Conservation (phyloP, 1,284 basidiomycete genomes). For the Rugosomyces carneus region DNA sequence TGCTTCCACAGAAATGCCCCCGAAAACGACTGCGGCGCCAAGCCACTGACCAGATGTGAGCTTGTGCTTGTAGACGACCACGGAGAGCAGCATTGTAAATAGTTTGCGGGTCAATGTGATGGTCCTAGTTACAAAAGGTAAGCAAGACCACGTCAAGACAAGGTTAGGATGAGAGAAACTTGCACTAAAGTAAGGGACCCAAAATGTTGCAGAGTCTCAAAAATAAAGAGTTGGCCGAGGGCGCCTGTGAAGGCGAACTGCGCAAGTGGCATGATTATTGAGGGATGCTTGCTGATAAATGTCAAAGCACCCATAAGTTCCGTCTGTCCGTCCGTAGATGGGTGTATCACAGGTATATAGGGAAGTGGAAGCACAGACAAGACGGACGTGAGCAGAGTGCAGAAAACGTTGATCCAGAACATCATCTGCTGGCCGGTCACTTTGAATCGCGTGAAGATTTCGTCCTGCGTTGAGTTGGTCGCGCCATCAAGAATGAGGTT, state of each 20-base stretch:
- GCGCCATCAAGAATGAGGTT: slow-evolving; percentile 92
- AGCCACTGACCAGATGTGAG: slow-evolving; percentile 86
- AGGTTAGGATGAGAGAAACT: slow-evolving; percentile 25
- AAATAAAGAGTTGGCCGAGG: slow-evolving; percentile 95
- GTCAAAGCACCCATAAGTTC: slow-evolving; percentile 67
- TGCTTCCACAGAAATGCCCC: slow-evolving; percentile 91
- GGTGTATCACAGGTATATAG: slow-evolving; percentile 72
- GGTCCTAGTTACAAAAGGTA: slow-evolving; percentile 49
- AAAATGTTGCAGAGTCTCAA: slow-evolving; percentile 95
- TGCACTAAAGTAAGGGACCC: slow-evolving; percentile 92
- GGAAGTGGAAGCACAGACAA: slow-evolving; percentile 69
- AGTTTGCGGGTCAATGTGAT: slow-evolving; percentile 97
- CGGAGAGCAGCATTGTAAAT: slow-evolving; percentile 96
- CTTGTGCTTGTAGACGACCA: slow-evolving; percentile 87
- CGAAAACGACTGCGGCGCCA: slow-evolving; percentile 87
- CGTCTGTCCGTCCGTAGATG: slow-evolving; percentile 47
- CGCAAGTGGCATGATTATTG: slow-evolving; percentile 69
- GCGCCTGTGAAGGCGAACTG: slow-evolving; percentile 91
- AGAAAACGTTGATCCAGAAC: slow-evolving; percentile 93
- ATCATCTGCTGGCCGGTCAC: slow-evolving; percentile 98
- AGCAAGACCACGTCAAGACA: not conserved
- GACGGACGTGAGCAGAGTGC: slow-evolving; percentile 61
- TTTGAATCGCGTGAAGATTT: slow-evolving; percentile 79
- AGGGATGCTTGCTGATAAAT: slow-evolving; percentile 80
- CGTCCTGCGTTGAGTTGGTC: slow-evolving; percentile 97